Conservation (phyloP, 164 flowering plant species). For the Piper longum region DNA sequence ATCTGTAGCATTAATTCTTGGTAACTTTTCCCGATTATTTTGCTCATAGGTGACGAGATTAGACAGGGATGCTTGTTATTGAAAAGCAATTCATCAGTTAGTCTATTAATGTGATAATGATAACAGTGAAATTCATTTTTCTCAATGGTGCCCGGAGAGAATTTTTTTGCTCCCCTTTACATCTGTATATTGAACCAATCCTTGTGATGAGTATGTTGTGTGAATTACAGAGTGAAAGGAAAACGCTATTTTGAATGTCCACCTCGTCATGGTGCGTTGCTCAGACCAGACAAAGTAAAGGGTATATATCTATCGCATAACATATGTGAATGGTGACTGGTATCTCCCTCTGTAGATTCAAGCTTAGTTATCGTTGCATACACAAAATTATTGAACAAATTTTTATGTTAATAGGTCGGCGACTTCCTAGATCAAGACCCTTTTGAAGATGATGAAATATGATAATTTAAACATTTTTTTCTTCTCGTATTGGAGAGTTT, state of each 20-base stretch:
- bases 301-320: conserved; percentile 21
- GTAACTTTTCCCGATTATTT: no score
- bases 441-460: conserved; percentile 6
- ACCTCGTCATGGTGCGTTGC: conserved; percentile 74
- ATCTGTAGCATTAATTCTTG: no score
- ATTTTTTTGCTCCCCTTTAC: background rate
- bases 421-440: conserved; percentile 7
- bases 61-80: no score
- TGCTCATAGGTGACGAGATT: no score
- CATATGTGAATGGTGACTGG: background rate
- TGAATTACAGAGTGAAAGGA: conserved; percentile 58
- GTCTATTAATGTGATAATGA: background rate
- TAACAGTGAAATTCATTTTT: background rate
- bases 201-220: background rate
- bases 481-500: no score
- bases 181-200: background rate
- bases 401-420: conserved; percentile 4
- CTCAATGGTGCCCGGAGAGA: background rate
- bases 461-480: background rate
- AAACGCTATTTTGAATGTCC: conserved; percentile 71
- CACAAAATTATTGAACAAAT: background rate
- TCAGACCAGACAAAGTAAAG: conserved; percentile 94
- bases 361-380: background rate
- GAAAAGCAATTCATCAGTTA: no score
- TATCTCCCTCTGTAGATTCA: background rate